Evolutionary conservation across 129 eudicot genomes (phyloP).

Genomic region (Chrysanthemum lavandulifolium): DNA sequence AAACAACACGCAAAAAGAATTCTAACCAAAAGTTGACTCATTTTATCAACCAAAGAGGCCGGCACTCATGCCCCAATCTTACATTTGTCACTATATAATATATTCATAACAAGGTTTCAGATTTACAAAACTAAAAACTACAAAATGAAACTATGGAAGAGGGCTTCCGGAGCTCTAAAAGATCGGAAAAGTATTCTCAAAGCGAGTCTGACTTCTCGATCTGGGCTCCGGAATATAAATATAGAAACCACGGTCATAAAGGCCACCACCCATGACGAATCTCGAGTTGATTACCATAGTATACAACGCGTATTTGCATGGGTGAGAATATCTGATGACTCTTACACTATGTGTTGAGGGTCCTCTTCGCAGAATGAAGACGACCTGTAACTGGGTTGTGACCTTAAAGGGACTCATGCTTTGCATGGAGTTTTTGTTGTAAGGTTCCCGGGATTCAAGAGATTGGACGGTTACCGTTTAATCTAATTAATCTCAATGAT

Average conservation of each 20-base stretch:
- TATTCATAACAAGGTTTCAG: slow-evolving; percentile 2
- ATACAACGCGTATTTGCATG: slow-evolving; percentile 51
- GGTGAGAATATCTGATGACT: slow-evolving; percentile 47
- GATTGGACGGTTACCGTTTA: slow-evolving; percentile 68
- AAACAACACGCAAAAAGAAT: slow-evolving; percentile 15
- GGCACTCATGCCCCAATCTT: slow-evolving; percentile 27
- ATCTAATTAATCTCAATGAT: slow-evolving; percentile 50
- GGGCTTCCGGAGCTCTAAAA: slow-evolving; percentile 59
- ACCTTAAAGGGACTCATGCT: slow-evolving; percentile 62
- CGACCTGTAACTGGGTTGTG: slow-evolving; percentile 58
- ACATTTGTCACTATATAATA: slow-evolving; percentile 20
- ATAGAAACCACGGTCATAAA: slow-evolving; percentile 56
- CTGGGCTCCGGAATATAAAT: slow-evolving; percentile 51
- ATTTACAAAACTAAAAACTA: not conserved
- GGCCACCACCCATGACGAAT: slow-evolving; percentile 67
- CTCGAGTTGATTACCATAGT: slow-evolving; percentile 40
- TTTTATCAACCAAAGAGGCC: slow-evolving; percentile 23
- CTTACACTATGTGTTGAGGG: slow-evolving; percentile 45
- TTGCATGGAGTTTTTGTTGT: slow-evolving; percentile 52
- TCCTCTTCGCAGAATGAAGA: slow-evolving; percentile 45
- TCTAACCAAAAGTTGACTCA: slow-evolving; percentile 26
- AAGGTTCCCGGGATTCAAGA: slow-evolving; percentile 43
- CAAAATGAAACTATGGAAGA: slow-evolving; percentile 62
- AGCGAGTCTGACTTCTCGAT: slow-evolving; percentile 42
- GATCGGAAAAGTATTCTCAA: slow-evolving; percentile 59